These are phyloP conservation scores for Striga hermonthica DNA, from an alignment of 305 asterid species.

Conservation along the genomic window DNA sequence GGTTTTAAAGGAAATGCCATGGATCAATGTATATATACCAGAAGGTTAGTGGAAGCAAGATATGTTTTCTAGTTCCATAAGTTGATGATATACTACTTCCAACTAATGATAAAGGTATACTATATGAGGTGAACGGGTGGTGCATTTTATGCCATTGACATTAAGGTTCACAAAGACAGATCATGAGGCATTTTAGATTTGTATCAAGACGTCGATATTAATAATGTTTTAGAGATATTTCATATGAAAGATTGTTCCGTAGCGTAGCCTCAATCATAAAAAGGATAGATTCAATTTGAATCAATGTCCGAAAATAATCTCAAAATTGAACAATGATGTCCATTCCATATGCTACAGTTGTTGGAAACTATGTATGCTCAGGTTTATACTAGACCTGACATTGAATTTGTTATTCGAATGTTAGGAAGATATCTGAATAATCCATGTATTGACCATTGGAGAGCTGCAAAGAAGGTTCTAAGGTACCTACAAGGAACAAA, in stretches of 20 bases:
- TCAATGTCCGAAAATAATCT: background rate
- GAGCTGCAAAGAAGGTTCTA: background rate
- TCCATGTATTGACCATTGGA: background rate
- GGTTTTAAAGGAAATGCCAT: too few relatives aligned
- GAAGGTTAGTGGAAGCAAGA: too few relatives aligned
- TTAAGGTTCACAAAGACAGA: too few relatives aligned
- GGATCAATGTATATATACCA: too few relatives aligned
- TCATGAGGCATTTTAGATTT: too few relatives aligned
- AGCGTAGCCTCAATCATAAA: too few relatives aligned
- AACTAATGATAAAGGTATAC: too few relatives aligned
- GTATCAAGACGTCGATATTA: background rate
- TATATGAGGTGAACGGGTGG: background rate
- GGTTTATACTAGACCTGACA: background rate
- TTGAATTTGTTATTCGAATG: background rate
- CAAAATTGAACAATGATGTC: background rate
- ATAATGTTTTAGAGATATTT: background rate
- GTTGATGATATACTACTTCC: too few relatives aligned
- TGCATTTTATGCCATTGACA: too few relatives aligned
- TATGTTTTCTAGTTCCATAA: too few relatives aligned
- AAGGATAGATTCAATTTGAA: too few relatives aligned
- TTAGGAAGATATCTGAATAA: background rate
- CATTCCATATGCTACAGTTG: background rate
- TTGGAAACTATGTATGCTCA: background rate
- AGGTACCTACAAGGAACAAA: background rate
- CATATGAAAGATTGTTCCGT: background rate